phyloP scores from a whole-genome alignment of 2,329 filamentous ascomycete genomes.

The Pseudocercospora musae region DNA sequence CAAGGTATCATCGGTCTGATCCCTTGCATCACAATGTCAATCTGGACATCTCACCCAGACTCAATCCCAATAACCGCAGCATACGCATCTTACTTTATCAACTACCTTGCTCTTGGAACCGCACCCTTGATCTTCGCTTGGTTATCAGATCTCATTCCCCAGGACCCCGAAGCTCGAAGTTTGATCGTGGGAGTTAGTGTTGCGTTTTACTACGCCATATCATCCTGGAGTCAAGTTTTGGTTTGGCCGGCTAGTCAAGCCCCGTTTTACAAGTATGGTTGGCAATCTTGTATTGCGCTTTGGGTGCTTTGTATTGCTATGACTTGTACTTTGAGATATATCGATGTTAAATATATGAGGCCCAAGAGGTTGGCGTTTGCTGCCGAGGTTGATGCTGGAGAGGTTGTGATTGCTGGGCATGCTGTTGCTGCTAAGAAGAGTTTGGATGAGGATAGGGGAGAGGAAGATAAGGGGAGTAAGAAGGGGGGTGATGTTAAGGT shows the following conservation, averaged over 20 bases:
- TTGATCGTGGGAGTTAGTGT: constrained; percentile 51
- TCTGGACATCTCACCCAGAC: constrained; percentile 50
- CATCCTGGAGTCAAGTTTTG: constrained; percentile 52
- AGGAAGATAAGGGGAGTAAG: not conserved
- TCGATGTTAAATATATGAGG: constrained; percentile 44
- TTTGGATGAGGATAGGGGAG: constrained; percentile 1
- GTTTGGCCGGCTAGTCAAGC: constrained; percentile 53
- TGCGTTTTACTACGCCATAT: constrained; percentile 50
- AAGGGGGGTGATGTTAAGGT: constrained; percentile 11
- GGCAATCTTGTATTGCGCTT: constrained; percentile 48
- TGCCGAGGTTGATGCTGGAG: constrained; percentile 18
- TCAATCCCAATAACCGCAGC: constrained; percentile 45
- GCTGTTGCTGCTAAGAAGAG: constrained; percentile 8
- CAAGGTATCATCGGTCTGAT: constrained; percentile 49
- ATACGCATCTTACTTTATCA: constrained; percentile 54
- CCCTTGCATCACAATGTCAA: constrained; percentile 51
- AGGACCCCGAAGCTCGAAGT: constrained; percentile 50
- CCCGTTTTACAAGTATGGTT: constrained; percentile 50
- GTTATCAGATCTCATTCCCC: constrained; percentile 51
- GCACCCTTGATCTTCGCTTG: constrained; percentile 53
- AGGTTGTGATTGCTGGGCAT: constrained; percentile 21
- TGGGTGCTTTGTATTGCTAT: constrained; percentile 47
- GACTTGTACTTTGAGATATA: constrained; percentile 43
- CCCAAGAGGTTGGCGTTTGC: constrained; percentile 26
- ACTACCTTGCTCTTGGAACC: constrained; percentile 42